Evolutionary conservation across 2,329 filamentous ascomycete species (phyloP), one percentile per base, ranked within the genome.

Genomic region (Fusarium caatingaense): DNA sequence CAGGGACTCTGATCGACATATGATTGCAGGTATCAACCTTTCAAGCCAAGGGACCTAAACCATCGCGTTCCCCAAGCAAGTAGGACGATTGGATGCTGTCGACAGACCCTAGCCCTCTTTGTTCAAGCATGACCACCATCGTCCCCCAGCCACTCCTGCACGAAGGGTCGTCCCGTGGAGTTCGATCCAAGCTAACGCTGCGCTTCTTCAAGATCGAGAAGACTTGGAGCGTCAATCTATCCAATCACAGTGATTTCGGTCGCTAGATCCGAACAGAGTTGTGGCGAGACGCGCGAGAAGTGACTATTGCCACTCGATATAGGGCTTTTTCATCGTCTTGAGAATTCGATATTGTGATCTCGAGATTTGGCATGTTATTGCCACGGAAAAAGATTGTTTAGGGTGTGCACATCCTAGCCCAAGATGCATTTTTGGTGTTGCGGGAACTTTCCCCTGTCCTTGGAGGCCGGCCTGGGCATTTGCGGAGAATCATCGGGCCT

Each of bases 171-270:
- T 69, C 56, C 69, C 64, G 58, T 44, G 50, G 49, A 63, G 65
- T 66, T 69, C 73, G 77, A 80, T 80, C 64, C 56, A 59, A 63
- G 62, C 76, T 77, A 79, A 60, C 27, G 46, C 64, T 70, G 75
- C 72, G 71, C 63, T 68, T 76, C 66, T 30, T 60, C 11, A 42
- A 68, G 74, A 78, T 80, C 78, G 72, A 60, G 41, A 51, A 44
- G 45, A 44, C 23, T 47, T 44, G 41, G 23, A 64, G 56, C 64
- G 56, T 27, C 44, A 55, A 56, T 10, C 9, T 32, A 37, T 4
- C 70, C 68, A 74, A 74, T 74, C 27, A 60, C 49, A 69, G 18
- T 3, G 34, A 28, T 25, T 60, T 44, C 48, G 21, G 23, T 60
- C 49, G 42, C 51, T 48, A 44, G 32, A 64, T 73, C 65, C 45